Evolutionary conservation across 352 stramenopile species (phyloP), one percentile per base, ranked within the genome.

Genomic region (Blastocystis sp.): DNA sequence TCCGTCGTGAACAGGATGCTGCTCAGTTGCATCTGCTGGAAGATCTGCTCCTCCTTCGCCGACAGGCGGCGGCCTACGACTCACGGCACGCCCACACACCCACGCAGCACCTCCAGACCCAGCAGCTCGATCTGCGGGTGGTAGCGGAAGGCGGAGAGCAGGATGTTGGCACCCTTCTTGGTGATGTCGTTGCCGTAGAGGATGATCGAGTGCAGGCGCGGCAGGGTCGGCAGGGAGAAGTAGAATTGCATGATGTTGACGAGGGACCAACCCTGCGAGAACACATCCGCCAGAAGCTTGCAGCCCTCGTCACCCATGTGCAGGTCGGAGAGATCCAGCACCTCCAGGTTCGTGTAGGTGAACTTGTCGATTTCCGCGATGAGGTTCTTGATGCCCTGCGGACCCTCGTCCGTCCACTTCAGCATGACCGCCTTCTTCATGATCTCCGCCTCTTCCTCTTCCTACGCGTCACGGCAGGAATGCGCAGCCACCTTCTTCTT

Each of bases 211-310:
- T 84, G 74, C 2, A 84, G 45, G 52, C 74, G 60, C 38, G 74
- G 74, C 19, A 84, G 56, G 7, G n/a, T 67, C 4, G 74, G 52
- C 11, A 56, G 74, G 17, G 74, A 84, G 41, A 84, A 84, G 74
- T 84, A 84, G 56, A 69, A 84, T 48, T 84, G 74, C 14, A 84
- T 59, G 28, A 84, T 84, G 74, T 84, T 84, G 9, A 84, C 74
- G 5, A 84, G 61, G 2, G 74, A 84, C 74, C 52, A 84, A 52
- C 74, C 52, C 48, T 84, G 74, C 17, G 74, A 84, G 45, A 84
- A 67, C 23, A 84, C 59, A 2, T 69, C 17, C 2, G 74, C 45
- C 10, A 84, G 53, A n/a, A 84, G 48, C 17, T 56, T 64, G 4
- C 23, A 38, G 21, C 74, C 52, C 56, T 84, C 60, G 45, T 84